Percentiles rank a stretch among this genome's conserved stretches.
phyloP scores from a whole-genome alignment of 2,329 filamentous ascomycete genomes.

The Sclerotinia borealis region DNA sequence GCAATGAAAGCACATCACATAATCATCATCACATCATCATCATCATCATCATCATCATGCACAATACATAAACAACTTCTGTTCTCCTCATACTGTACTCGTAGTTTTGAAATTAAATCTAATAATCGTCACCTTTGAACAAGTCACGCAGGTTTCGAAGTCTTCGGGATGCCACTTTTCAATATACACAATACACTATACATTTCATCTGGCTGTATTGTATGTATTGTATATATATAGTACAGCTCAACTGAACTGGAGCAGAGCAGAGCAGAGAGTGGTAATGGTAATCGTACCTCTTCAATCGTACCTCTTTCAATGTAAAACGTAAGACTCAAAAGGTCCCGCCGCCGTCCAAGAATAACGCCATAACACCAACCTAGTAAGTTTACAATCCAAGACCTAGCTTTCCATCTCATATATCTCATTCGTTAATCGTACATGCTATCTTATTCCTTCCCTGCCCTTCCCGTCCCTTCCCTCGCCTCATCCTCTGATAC shows the following conservation, averaged over 20 bases:
- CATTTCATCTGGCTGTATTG: background rate
- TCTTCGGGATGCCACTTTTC: too few relatives aligned
- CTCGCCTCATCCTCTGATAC: too few relatives aligned
- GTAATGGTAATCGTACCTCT: background rate
- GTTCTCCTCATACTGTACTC: too few relatives aligned
- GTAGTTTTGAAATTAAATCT: too few relatives aligned
- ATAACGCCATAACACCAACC: background rate
- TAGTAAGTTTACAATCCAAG: background rate
- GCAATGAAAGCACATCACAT: too few relatives aligned
- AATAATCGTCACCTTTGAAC: too few relatives aligned
- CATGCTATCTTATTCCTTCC: background rate
- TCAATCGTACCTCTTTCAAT: background rate
- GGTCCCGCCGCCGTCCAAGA: background rate
- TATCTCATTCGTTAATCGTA: background rate
- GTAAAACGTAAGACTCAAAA: background rate
- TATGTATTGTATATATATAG: background rate
- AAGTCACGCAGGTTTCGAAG: too few relatives aligned
- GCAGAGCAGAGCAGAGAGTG: slow-evolving; percentile 4
- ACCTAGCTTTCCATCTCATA: background rate
- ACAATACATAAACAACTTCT: too few relatives aligned
- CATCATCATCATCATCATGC: too few relatives aligned
- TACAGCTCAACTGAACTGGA: slow-evolving; percentile 5
- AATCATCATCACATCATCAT: too few relatives aligned
- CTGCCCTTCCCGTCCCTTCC: background rate
- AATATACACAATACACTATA: too few relatives aligned